Evolutionary conservation across 192 early-diverging fungal genomes (phyloP).

Genomic region (Chytriomyces confervae): DNA sequence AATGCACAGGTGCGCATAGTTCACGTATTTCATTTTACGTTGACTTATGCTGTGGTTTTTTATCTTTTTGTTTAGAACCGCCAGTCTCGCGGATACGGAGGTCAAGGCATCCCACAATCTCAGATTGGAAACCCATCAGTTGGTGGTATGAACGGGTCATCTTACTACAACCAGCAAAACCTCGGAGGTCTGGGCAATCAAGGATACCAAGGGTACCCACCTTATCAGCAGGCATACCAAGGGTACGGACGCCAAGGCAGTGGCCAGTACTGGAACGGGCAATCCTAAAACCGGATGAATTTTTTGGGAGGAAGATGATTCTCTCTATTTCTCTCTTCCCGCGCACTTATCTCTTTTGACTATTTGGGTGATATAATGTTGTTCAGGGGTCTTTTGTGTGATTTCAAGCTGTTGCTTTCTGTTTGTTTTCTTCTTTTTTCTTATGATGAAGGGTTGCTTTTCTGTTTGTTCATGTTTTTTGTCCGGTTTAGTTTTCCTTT

Average conservation of each 20-base stretch:
- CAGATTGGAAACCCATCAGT: slow-evolving; percentile 25
- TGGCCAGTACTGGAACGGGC: slow-evolving; percentile 47
- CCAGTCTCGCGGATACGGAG: slow-evolving; percentile 28
- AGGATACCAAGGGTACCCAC: slow-evolving; percentile 20
- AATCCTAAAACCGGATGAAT: slow-evolving; percentile 31
- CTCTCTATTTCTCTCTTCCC: neutral
- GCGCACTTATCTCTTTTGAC: neutral
- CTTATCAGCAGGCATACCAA: slow-evolving; percentile 36
- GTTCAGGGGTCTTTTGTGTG: slow-evolving; percentile 1
- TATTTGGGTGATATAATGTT: neutral
- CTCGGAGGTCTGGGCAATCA: slow-evolving; percentile 7
- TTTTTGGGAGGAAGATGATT: neutral
- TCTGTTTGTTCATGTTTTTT: neutral
- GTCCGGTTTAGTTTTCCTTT: neutral
- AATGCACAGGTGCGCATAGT: neutral
- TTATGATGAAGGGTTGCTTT: neutral
- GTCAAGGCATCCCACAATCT: slow-evolving; percentile 4
- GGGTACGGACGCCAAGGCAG: slow-evolving; percentile 30
- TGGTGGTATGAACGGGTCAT: slow-evolving; percentile 10
- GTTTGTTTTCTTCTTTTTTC: slow-evolving; percentile 13
- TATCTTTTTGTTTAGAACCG: neutral
- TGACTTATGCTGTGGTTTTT: neutral
- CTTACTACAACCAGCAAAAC: slow-evolving; percentile 44
- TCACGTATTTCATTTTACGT: neutral
- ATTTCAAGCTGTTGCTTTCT: slow-evolving; percentile 1